Evolutionary conservation across 176 grass and related monocot species (phyloP), one percentile per base, ranked within the genome.

Genomic region (Otatea glauca): DNA sequence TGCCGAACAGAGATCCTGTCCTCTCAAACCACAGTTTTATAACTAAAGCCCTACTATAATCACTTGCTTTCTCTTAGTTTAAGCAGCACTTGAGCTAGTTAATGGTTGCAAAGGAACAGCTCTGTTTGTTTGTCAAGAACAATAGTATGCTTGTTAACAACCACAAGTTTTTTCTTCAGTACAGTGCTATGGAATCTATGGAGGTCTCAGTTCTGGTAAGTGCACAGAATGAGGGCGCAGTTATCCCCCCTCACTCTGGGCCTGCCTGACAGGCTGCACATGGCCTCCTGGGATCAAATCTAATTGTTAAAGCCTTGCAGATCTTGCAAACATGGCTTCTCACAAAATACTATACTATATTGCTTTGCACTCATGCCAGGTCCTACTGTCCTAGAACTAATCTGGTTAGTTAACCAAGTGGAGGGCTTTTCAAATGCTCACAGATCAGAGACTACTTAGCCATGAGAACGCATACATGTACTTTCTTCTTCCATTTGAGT

Each of bases 1-100:
- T 87, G 62, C 45, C 74, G 72, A 86, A n/a, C 76, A 87, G 68
- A 87, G 80, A 87, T 87, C 58, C 51, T 87, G 89, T 86, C 70
- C 60, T 81, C 79, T 24, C 64, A 86, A 73, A 70, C 74, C 74
- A 51, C 47, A 37, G 42, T 53, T 68, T 50, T 55, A 53, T 55
- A 53, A 86, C 63, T 67, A 65, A 75, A 27, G 29, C 50, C 54
- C 20, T 79, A 73, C 34, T 68, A 18, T 80, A 72, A 72, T 18
- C 32, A 73, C 59, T 76, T 58, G 29, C 37, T 66, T 55, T 81
- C 23, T 29, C 21, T 45, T 51, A 59, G 35, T 70, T 77, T 76
- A 77, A 42, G 34, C 44, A 54, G 12, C 44, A n/a, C 17, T 68
- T 56, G 65, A 71, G 25, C 12, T 25, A 16, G 61, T 15, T 29